These are phyloP conservation scores for Aurantiochytrium sp. DNA, from an alignment of 108 stramenopile species.

Conservation along the genomic window DNA sequence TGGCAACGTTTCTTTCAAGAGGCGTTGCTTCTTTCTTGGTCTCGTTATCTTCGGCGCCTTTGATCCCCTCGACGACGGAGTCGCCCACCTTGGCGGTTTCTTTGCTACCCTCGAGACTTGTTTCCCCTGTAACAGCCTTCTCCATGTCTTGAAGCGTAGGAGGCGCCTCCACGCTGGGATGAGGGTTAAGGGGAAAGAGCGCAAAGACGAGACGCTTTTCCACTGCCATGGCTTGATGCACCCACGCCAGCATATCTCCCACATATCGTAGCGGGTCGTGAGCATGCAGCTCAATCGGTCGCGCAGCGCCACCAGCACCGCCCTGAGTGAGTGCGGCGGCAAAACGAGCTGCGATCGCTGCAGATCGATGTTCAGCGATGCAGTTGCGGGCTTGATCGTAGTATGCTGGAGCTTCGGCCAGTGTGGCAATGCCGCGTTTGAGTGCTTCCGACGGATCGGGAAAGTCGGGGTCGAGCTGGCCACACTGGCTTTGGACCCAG, in stretches of 20 bases:
- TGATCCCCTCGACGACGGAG: too few species aligned
- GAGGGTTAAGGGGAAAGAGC: background rate
- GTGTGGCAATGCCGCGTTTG: background rate
- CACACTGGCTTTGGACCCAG: background rate
- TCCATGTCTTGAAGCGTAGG: background rate
- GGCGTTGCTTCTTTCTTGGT: background rate
- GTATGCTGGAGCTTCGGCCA: background rate
- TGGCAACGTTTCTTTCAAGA: background rate
- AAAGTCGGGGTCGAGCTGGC: background rate
- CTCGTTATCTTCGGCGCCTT: background rate
- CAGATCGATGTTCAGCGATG: background rate
- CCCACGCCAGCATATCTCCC: conserved; percentile 14
- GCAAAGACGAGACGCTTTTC: background rate
- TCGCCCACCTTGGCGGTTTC: background rate
- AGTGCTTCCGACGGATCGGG: background rate
- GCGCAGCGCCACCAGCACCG: background rate
- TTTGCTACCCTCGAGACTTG: background rate
- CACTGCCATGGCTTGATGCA: background rate
- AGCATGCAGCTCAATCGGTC: background rate
- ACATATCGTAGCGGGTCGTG: background rate
- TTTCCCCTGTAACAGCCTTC: background rate
- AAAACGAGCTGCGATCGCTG: background rate
- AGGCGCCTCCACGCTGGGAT: background rate
- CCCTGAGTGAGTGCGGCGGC: background rate
- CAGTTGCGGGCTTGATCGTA: background rate